Evolutionary conservation across 2,329 filamentous ascomycete species (phyloP), one percentile per base, ranked within the genome.

Genomic region (Aaosphaeria pasadenensis): DNA sequence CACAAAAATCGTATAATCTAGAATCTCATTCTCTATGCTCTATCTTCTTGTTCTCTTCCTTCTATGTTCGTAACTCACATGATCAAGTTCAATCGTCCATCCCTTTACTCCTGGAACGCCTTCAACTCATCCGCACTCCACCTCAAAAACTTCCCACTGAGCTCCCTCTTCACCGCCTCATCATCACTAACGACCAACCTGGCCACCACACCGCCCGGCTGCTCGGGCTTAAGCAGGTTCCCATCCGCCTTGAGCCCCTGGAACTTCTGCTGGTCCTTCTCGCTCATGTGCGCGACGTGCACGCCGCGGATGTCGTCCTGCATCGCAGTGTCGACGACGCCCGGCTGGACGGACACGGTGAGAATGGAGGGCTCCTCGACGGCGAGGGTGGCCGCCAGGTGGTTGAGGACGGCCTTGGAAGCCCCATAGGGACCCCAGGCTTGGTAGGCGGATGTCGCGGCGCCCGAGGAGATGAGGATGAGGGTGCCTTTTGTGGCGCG

Each of bases 281-380:
- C 71, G 55, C 82, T 79, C 79, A 89, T 83, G 11, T 71, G 72
- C 30, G 73, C 76, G 6, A 79, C 76, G 67, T 94, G 87, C 49
- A 84, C 80, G 42, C 91, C 85, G 44, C 94, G 78, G 48, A 99
- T 81, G 48, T 87, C 81, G n/a, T 79, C 79, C 68, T 96, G 91
- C 91, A 96, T 96, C 44, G 86, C 86, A 0, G 91, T 96, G 63
- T 96, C 88, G 6, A 95, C 87, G 41, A 88, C 83, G 2, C 91
- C 91, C 0, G 91, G 91, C 4, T 85, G 78, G 32, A 96, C 75
- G 0, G 88, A 78, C 0, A 96, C 72, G 9, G 83, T 85, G 0
- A 82, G 88, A 40, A 96, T 83, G 11, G 85, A 77, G 1, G 86
- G 84, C 68, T 96, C 91, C 64, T 96, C 91, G 1, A 79, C 77